Evolutionary conservation across 1,284 basidiomycete species (phyloP).

Genomic region (Ustilago loliicola): DNA sequence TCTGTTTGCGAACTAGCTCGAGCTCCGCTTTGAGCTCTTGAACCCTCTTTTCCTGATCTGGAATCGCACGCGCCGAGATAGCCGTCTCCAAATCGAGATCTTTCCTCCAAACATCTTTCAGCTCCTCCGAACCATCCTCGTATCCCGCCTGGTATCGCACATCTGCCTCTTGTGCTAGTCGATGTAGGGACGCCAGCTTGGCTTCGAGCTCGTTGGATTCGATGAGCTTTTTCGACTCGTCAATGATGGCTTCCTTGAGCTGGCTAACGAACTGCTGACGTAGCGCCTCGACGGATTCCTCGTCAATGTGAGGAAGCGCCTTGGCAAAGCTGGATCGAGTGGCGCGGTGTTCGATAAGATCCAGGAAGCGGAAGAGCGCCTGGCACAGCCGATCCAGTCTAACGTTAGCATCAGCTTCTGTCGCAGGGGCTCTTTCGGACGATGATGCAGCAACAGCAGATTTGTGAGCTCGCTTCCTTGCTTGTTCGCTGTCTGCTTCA

Average conservation of each 20-base stretch:
- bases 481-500: constrained; percentile 7
- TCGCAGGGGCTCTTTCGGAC: constrained; percentile 2
- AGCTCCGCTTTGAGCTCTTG: constrained; percentile 34
- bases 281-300: constrained; percentile 45
- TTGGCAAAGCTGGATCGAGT: constrained; percentile 49
- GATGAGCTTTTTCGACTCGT: constrained; percentile 57
- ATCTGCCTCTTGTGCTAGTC: constrained; percentile 58
- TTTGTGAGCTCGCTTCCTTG: constrained; percentile 29
- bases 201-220: constrained; percentile 49
- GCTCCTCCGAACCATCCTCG: constrained; percentile 27
- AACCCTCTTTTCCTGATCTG: constrained; percentile 53
- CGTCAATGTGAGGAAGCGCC: constrained; percentile 51
- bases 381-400: constrained; percentile 57
- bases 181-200: constrained; percentile 55
- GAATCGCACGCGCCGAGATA: constrained; percentile 54
- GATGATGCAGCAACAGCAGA: constrained; percentile 1
- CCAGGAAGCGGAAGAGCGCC: constrained; percentile 59
- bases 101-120: constrained; percentile 62
- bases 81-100: constrained; percentile 59
- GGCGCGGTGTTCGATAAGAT: constrained; percentile 60
- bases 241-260: constrained; percentile 56
- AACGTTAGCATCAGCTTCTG: constrained; percentile 21
- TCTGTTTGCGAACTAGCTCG: constrained; percentile 31
- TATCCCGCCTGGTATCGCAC: constrained; percentile 45
- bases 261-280: constrained; percentile 57